Evolutionary conservation across 352 stramenopile species (phyloP).

Genomic region (Globisporangium emineosum): DNA sequence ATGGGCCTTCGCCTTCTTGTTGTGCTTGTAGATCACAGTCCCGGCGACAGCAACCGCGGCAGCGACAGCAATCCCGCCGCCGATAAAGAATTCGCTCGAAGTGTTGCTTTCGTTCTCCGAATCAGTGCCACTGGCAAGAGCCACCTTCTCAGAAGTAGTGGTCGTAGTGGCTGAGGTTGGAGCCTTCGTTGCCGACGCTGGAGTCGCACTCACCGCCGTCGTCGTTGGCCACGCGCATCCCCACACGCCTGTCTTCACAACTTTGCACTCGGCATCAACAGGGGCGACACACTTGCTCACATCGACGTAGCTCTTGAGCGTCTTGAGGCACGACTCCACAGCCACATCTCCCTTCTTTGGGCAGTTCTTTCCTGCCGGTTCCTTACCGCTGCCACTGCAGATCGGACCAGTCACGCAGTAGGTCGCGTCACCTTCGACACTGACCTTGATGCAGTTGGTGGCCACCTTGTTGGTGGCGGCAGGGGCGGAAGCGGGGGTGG

Average conservation of each 20-base stretch:
- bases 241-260: background rate
- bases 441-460: too few relatives aligned
- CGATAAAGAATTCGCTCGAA: background rate
- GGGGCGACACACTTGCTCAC: background rate
- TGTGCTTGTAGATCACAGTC: background rate
- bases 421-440: too few relatives aligned
- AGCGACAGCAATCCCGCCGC: background rate
- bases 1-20: background rate
- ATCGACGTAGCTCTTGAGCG: conserved; percentile 67
- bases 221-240: background rate
- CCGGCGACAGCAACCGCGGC: background rate
- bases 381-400: background rate
- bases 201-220: background rate
- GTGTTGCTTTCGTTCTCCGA: background rate
- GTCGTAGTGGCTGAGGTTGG: background rate
- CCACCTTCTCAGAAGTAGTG: background rate
- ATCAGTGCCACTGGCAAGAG: background rate
- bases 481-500: too few relatives aligned
- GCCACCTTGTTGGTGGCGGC: too few relatives aligned
- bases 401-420: background rate
- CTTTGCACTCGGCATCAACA: background rate
- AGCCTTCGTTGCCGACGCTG: background rate
- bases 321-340: conserved; percentile 25
- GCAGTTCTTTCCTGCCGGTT: background rate
- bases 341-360: conserved; percentile 5